Evolutionary conservation across 2,329 filamentous ascomycete genomes (phyloP).

Genomic region (Fusarium kyushuense): DNA sequence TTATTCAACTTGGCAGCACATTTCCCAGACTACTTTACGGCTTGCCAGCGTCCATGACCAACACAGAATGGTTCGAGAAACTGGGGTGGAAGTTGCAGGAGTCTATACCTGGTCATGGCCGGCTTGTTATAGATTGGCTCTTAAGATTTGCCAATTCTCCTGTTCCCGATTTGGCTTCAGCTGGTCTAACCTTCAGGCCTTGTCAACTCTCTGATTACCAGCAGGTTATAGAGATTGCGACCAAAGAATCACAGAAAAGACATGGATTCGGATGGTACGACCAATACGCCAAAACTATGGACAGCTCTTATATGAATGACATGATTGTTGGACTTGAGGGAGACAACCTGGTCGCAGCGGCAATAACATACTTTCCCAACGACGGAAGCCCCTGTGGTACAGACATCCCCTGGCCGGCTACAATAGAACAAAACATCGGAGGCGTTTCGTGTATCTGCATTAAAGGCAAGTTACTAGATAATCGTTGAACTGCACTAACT

Average conservation of each 20-base stretch:
- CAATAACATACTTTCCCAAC: slow-evolving; percentile 65
- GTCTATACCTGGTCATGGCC: slow-evolving; percentile 59
- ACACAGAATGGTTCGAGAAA: slow-evolving; percentile 65
- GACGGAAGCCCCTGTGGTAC: slow-evolving; percentile 60
- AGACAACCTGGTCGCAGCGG: slow-evolving; percentile 63
- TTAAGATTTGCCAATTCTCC: slow-evolving; percentile 65
- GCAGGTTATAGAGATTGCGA: slow-evolving; percentile 63
- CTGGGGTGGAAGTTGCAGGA: slow-evolving; percentile 66
- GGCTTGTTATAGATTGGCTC: slow-evolving; percentile 66
- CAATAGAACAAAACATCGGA: slow-evolving; percentile 64
- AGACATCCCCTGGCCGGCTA: slow-evolving; percentile 68
- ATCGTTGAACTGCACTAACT: slow-evolving; percentile 18
- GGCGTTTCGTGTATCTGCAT: slow-evolving; percentile 72
- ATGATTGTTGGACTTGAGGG: slow-evolving; percentile 66
- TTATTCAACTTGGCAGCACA: slow-evolving; percentile 68
- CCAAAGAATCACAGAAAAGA: slow-evolving; percentile 60
- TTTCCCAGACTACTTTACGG: slow-evolving; percentile 70
- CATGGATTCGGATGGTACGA: slow-evolving; percentile 69
- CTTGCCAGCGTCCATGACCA: slow-evolving; percentile 58
- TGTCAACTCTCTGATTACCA: slow-evolving; percentile 62
- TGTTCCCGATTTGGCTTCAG: slow-evolving; percentile 54
- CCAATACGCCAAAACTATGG: slow-evolving; percentile 65
- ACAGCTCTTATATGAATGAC: slow-evolving; percentile 62
- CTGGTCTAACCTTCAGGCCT: slow-evolving; percentile 58
- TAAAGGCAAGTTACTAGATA: slow-evolving; percentile 57